Percentiles rank a stretch among this genome's conserved stretches.
Conservation (phyloP, 1,139 yeast species). For the Geotrichum klebahnii region DNA sequence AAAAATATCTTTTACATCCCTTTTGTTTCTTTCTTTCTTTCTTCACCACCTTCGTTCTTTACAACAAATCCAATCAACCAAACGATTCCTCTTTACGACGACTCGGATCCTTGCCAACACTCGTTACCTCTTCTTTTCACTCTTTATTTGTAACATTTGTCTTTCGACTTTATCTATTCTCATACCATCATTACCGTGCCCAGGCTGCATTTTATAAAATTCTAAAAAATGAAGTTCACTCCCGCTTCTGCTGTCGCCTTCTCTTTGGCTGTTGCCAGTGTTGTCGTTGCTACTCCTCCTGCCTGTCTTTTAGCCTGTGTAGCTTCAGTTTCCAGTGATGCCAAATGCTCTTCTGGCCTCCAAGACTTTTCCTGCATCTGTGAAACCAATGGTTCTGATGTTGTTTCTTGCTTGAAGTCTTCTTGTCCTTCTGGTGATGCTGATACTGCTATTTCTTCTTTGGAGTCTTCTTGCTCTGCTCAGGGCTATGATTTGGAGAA, state of each 20-base stretch:
- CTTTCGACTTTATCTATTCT: background rate
- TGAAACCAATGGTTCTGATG: conserved; percentile 47
- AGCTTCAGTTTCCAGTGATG: conserved; percentile 55
- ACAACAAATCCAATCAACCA: background rate
- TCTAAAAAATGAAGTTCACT: conserved; percentile 35
- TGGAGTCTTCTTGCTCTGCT: conserved; percentile 40
- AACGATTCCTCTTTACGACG: no score
- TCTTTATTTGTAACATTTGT: no score
- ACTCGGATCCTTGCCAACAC: no score
- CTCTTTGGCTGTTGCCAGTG: conserved; percentile 28
- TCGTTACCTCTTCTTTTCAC: no score
- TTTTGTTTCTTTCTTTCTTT: background rate
- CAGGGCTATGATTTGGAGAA: conserved; percentile 37
- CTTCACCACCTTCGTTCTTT: background rate
- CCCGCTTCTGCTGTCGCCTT: conserved; percentile 51
- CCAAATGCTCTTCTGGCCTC: conserved; percentile 53
- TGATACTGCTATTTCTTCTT: conserved; percentile 54
- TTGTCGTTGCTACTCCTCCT: conserved; percentile 58
- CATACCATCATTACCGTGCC: background rate
- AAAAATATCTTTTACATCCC: background rate
- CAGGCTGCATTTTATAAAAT: no score
- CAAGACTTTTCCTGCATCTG: conserved; percentile 66
- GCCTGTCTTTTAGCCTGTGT: conserved; percentile 90
- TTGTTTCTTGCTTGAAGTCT: conserved; percentile 57
- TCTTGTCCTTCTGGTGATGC: conserved; percentile 63